Evolutionary conservation across 352 stramenopile genomes (phyloP), one percentile per base, ranked within the genome.

Genomic region (Phytophthora uliginosa): DNA sequence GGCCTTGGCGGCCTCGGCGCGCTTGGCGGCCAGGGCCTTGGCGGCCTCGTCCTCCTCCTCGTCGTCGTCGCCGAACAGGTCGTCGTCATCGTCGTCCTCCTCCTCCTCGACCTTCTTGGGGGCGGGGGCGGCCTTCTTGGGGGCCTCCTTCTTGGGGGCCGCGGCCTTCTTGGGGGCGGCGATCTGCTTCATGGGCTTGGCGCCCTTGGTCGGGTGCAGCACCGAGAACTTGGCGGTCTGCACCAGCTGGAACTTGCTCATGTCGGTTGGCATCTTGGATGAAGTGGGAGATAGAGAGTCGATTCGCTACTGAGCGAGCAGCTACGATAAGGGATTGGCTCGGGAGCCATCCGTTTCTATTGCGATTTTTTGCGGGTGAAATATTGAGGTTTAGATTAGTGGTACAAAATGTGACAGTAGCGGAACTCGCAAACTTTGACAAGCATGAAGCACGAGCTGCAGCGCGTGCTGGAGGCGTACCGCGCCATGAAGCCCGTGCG

Each of bases 211-310:
- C 5, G 83, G 83, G 77, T 90, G 83, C 59, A 90, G 55, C 64
- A 90, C 83, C 57, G 83, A 88, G 74, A 79, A 90, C 83, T 90
- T 90, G 79, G 83, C 74, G 63, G 83, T 90, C 74, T 87, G 74
- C 65, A 90, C 81, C 54, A 90, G 72, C 73, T 81, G 82, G 69
- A 89, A 86, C 76, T 86, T 86, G 63, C 38, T 77, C 74, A 86
- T 80, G 63, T 88, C 78, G 61, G 77, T 73, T 59, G 74, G 78
- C 72, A 85, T 88, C 31, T 42, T 79, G 36, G 28, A 40, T 4
- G 38, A 50, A 31, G 20, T 55, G 24, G 17, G 42, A 63, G 53
- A 61, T 60, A 59, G 28, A 54, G 56, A 67, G 63, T 55, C 26
- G 31, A 77, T 77, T 77, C 50, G 31, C 20, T 69, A 73, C 73